phyloP scores from a whole-genome alignment of 1,139 yeast genomes.

The Hemisphaericaspora xylanilytica region DNA sequence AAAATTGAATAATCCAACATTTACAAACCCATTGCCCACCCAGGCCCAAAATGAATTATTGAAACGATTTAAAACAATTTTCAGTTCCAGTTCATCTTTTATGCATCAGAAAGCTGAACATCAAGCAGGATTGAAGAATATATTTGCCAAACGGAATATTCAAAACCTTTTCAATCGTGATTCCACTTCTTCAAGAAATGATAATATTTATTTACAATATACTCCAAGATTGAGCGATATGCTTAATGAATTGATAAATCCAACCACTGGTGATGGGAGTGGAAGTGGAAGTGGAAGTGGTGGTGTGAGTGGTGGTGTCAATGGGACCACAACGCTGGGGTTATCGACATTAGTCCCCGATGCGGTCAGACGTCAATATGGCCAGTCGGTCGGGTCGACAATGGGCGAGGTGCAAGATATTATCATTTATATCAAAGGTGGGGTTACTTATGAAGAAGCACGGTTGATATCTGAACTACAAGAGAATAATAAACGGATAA shows the following conservation, averaged over 20 bases:
- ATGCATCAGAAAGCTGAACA: slow-evolving; percentile 8
- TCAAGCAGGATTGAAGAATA: slow-evolving; percentile 23
- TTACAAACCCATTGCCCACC: slow-evolving; percentile 32
- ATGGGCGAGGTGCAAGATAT: slow-evolving; percentile 62
- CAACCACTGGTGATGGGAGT: slow-evolving; percentile 7
- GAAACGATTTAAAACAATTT: slow-evolving; percentile 28
- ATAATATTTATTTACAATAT: slow-evolving; percentile 63
- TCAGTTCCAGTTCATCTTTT: slow-evolving; percentile 13
- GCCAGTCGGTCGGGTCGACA: slow-evolving; percentile 18
- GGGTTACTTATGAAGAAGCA: slow-evolving; percentile 90
- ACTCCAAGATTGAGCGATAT: slow-evolving; percentile 64
- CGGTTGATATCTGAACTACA: slow-evolving; percentile 75
- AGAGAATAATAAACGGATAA: slow-evolving; percentile 46
- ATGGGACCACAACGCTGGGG: too few relatives aligned
- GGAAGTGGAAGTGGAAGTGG: not conserved
- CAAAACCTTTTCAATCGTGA: slow-evolving; percentile 27
- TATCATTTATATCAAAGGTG: slow-evolving; percentile 82
- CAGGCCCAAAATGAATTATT: slow-evolving; percentile 33
- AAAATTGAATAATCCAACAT: slow-evolving; percentile 29
- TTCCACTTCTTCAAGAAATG: slow-evolving; percentile 26
- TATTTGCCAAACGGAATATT: slow-evolving; percentile 28
- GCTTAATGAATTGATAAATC: slow-evolving; percentile 24
- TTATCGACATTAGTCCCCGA: slow-evolving; percentile 45
- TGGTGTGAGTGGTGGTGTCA: too few relatives aligned
- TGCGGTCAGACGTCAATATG: slow-evolving; percentile 34